A percentile compares a stretch with the other conserved stretches of the same genome.
These are phyloP conservation scores for Fragaria nilgerrensis DNA, from an alignment of 306 rosid species.

Conservation along the genomic window DNA sequence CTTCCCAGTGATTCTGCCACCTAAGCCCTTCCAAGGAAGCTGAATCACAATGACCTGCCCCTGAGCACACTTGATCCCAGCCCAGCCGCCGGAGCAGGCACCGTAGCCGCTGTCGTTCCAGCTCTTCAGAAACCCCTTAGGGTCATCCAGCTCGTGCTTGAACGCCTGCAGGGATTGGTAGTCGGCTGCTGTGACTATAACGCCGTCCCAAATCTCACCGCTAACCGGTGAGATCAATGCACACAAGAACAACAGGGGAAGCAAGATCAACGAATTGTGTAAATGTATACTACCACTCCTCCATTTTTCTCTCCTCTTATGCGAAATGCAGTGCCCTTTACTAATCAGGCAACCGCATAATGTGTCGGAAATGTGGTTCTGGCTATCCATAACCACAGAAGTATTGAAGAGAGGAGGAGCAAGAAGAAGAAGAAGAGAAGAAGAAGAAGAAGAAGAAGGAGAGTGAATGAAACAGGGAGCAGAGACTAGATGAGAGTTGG, in stretches of 20 bases:
- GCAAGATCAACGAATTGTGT: conserved; percentile 25
- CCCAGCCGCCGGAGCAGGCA: conserved; percentile 89
- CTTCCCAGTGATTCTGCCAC: conserved; percentile 62
- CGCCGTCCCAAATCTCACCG: conserved; percentile 74
- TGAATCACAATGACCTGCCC: conserved; percentile 88
- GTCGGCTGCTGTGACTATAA: conserved; percentile 71
- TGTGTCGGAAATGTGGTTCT: conserved; percentile 7
- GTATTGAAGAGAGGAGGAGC: neutral
- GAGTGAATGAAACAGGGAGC: conserved; percentile 25
- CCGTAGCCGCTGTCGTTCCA: conserved; percentile 88
- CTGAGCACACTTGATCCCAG: conserved; percentile 87
- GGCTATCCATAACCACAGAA: conserved; percentile 23
- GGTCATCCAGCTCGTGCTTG: conserved; percentile 74
- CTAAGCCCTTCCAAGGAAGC: conserved; percentile 84
- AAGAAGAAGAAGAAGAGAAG: neutral
- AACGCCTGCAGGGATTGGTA: conserved; percentile 76
- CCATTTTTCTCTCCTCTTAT: conserved; percentile 45
- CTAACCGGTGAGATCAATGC: conserved; percentile 26
- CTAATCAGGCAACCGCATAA: conserved; percentile 25
- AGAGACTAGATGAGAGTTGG: neutral
- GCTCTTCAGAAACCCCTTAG: conserved; percentile 71
- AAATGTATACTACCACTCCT: conserved; percentile 5
- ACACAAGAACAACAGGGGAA: conserved; percentile 24
- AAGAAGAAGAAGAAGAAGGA: neutral
- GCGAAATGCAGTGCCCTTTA: conserved; percentile 28